Evolutionary conservation across 1,284 basidiomycete genomes (phyloP).

Genomic region (Ustilago nuda): DNA sequence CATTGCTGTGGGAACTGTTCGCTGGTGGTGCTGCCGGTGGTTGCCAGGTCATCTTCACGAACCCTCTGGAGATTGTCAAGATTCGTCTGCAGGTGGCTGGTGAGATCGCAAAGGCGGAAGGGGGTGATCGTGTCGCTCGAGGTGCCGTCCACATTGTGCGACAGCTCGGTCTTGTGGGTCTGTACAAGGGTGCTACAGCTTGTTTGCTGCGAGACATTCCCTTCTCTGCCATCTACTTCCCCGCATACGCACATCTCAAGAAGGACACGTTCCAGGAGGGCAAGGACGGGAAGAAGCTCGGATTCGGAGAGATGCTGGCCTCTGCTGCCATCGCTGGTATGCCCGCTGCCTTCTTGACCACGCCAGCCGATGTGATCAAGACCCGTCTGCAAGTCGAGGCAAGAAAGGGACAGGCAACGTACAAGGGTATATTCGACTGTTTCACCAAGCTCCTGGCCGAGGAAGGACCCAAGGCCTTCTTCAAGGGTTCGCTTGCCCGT

Average conservation of each 20-base stretch:
- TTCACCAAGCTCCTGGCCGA: slow-evolving; percentile 85
- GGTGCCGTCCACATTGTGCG: slow-evolving; percentile 93
- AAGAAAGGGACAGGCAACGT: slow-evolving; percentile 88
- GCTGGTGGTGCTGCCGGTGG: slow-evolving; percentile 95
- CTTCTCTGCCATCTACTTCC: slow-evolving; percentile 74
- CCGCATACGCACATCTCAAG: slow-evolving; percentile 77
- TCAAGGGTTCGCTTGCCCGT: slow-evolving; percentile 94
- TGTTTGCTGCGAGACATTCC: slow-evolving; percentile 91
- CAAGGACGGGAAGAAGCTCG: slow-evolving; percentile 90
- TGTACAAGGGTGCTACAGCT: slow-evolving; percentile 90
- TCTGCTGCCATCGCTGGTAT: slow-evolving; percentile 86
- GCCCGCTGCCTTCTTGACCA: slow-evolving; percentile 78
- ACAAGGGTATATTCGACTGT: slow-evolving; percentile 90
- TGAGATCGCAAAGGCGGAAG: slow-evolving; percentile 81
- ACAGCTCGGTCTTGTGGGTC: slow-evolving; percentile 88
- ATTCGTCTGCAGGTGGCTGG: slow-evolving; percentile 97
- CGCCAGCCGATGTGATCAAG: slow-evolving; percentile 88
- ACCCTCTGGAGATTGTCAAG: slow-evolving; percentile 88
- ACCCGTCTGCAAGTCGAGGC: slow-evolving; percentile 98
- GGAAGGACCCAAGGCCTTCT: slow-evolving; percentile 88
- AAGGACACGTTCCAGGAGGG: slow-evolving; percentile 95
- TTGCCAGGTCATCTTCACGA: slow-evolving; percentile 97
- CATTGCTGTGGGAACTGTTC: slow-evolving; percentile 84
- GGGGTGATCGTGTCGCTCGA: slow-evolving; percentile 80
- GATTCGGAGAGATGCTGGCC: slow-evolving; percentile 88